Evolutionary conservation across 2,329 filamentous ascomycete genomes (phyloP).

Genomic region (Penicillium brevicompactum): DNA sequence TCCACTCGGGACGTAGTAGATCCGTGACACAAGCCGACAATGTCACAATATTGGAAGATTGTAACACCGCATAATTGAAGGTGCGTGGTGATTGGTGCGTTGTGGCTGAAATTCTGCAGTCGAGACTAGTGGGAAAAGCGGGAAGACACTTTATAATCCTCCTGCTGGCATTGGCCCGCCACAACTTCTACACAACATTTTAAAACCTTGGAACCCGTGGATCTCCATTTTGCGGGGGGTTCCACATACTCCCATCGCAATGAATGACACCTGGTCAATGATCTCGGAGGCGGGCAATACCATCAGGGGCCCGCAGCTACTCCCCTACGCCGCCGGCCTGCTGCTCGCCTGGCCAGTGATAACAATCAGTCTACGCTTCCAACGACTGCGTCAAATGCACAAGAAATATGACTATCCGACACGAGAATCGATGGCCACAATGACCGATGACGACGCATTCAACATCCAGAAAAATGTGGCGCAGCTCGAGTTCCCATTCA

Average conservation of each 20-base stretch:
- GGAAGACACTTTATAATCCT: not conserved
- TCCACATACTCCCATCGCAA: not conserved
- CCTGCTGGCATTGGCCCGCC: not conserved
- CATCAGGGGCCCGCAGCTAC: constrained; percentile 15
- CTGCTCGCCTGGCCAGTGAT: constrained; percentile 32
- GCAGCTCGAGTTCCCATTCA: constrained; percentile 59
- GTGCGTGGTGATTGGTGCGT: not conserved
- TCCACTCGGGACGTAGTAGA: too few species aligned
- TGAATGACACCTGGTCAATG: not conserved
- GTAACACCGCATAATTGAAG: not conserved
- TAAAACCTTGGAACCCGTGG: not conserved
- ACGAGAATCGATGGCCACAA: constrained; percentile 50
- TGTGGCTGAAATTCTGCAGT: not conserved
- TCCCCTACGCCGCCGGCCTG: constrained; percentile 25
- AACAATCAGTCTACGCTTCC: constrained; percentile 33
- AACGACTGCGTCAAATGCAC: constrained; percentile 40
- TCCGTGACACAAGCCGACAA: too few species aligned
- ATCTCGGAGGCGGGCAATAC: not conserved
- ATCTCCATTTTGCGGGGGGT: too few species aligned
- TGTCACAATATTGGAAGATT: too few species aligned
- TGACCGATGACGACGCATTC: constrained; percentile 58
- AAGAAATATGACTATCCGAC: constrained; percentile 49
- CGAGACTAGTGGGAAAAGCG: not conserved
- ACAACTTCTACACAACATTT: not conserved
- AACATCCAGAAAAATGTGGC: constrained; percentile 50